Evolutionary conservation across 2,329 filamentous ascomycete species (phyloP).

Genomic region (Colletotrichum orbiculare): DNA sequence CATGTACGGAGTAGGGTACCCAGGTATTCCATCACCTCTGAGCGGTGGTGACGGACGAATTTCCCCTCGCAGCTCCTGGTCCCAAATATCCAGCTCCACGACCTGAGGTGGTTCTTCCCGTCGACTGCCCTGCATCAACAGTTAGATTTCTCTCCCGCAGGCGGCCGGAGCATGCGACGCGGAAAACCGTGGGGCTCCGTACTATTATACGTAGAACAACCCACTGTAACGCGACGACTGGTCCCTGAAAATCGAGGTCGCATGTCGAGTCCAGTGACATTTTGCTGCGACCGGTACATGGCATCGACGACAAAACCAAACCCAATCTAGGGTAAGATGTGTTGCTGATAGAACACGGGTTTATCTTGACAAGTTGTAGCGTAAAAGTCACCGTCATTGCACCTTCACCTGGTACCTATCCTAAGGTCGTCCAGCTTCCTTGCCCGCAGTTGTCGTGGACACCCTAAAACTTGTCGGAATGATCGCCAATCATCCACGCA

Average conservation of each 20-base stretch:
- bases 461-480: slow-evolving; percentile 15
- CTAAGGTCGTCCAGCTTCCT: background rate
- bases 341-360: no score
- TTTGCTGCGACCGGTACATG: background rate
- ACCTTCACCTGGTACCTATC: background rate
- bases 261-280: background rate
- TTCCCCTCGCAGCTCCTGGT: no score
- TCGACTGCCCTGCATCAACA: no score
- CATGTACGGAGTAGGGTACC: no score
- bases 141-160: no score
- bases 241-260: slow-evolving; percentile 15
- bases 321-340: background rate
- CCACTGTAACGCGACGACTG: background rate
- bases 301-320: background rate
- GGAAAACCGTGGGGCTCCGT: background rate
- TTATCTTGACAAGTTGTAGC: no score
- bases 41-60: no score
- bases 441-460: background rate
- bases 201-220: background rate
- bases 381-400: background rate
- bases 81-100: no score
- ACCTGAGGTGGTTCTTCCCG: no score
- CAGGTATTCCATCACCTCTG: no score
- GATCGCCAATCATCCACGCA: slow-evolving; percentile 31
- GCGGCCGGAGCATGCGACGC: background rate